Percentiles rank a stretch among this genome's conserved stretches.
phyloP scores from a whole-genome alignment of 2,329 filamentous ascomycete genomes.

The Paraphaeosphaeria minitans region DNA sequence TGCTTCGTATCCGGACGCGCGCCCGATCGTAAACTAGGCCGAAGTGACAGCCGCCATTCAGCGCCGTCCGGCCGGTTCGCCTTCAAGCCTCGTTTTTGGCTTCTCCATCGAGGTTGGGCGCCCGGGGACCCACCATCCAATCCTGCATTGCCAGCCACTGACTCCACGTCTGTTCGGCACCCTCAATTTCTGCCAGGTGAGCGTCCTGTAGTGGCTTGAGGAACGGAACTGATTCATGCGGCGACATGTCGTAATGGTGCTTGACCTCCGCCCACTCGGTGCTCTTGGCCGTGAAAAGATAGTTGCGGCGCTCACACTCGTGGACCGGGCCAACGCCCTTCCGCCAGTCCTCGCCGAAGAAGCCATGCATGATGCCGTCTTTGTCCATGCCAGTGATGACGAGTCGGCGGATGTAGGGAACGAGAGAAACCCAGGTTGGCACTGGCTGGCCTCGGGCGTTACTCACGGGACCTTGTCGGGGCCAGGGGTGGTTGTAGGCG shows the following conservation, averaged over 20 bases:
- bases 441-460: conserved; percentile 44
- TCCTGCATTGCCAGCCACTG: conserved; percentile 97
- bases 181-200: conserved; percentile 78
- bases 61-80: conserved; percentile 30
- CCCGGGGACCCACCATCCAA: conserved; percentile 92
- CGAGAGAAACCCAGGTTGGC: conserved; percentile 66
- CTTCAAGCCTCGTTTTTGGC: conserved; percentile 22
- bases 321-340: conserved; percentile 80
- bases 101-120: conserved; percentile 56
- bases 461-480: conserved; percentile 46
- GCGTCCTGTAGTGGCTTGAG: conserved; percentile 79
- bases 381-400: conserved; percentile 92
- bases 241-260: conserved; percentile 84
- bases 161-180: conserved; percentile 85
- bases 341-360: conserved; percentile 94
- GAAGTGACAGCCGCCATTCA: conserved; percentile 19
- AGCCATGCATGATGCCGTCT: conserved; percentile 84
- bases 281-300: conserved; percentile 92
- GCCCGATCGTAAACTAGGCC: background rate
- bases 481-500: conserved; percentile 50
- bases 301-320: conserved; percentile 90
- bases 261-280: conserved; percentile 90
- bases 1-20: conserved; percentile 16
- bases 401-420: conserved; percentile 88
- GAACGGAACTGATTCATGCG: conserved; percentile 85